These are phyloP conservation scores for Pythium periplocum DNA, from an alignment of 352 stramenopile species.

Conservation along the genomic window DNA sequence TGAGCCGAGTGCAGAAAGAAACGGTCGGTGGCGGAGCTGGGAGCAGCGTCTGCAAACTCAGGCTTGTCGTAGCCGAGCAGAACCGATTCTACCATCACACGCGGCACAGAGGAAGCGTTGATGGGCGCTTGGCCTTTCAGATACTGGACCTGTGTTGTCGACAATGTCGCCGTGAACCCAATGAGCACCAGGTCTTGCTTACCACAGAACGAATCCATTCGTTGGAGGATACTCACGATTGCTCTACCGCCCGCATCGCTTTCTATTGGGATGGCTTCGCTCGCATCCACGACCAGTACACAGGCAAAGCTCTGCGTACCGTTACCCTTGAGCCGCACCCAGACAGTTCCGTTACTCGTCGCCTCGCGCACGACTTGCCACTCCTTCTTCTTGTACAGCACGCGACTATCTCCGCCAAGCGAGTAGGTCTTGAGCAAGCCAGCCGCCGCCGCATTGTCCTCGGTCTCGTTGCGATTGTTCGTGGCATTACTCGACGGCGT, in stretches of 20 bases:
- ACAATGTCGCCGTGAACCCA: constrained; percentile 10
- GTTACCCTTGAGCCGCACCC: constrained; percentile 8
- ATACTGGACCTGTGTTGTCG: constrained; percentile 7
- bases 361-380: constrained; percentile 14
- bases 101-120: constrained; percentile 12
- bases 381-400: constrained; percentile 6
- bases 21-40: neutral
- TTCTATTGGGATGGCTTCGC: neutral
- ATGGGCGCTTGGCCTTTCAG: constrained; percentile 9
- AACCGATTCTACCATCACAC: constrained; percentile 8
- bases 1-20: constrained; percentile 7
- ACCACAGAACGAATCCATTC: constrained; percentile 11
- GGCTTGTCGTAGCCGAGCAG: constrained; percentile 1
- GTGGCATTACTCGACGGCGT: neutral
- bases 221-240: constrained; percentile 5
- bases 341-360: constrained; percentile 3
- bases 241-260: too few species aligned
- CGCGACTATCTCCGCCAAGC: constrained; percentile 2
- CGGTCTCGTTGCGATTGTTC: neutral
- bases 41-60: neutral
- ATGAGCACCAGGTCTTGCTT: constrained; percentile 11
- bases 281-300: neutral
- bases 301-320: constrained; percentile 4
- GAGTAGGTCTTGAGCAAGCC: constrained; percentile 3
- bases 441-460: neutral